Conservation (phyloP, 495 filamentous ascomycete genomes). For the Tetracladium setigerum region DNA sequence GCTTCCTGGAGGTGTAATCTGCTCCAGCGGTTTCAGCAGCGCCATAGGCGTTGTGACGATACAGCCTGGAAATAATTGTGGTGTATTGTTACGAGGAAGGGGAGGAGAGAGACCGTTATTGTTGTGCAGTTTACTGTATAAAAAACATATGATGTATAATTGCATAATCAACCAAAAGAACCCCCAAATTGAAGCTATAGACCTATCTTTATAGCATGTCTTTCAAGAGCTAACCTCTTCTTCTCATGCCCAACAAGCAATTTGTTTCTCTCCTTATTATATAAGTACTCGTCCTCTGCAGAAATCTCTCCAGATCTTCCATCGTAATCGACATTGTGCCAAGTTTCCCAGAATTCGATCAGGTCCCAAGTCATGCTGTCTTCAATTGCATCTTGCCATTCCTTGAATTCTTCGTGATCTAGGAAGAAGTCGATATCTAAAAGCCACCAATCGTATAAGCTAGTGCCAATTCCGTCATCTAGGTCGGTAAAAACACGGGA, state of each 20-base stretch:
- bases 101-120: background rate
- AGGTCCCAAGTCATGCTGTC: slow-evolving; percentile 14
- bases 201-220: slow-evolving; percentile 12
- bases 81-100: background rate
- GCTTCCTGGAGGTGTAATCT: slow-evolving; percentile 15
- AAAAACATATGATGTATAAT: too few relatives aligned
- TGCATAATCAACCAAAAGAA: too few relatives aligned
- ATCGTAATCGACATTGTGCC: slow-evolving; percentile 9
- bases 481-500: slow-evolving; percentile 12
- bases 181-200: slow-evolving; percentile 13
- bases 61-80: too few relatives aligned
- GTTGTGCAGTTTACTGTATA: too few relatives aligned
- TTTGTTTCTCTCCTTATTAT: slow-evolving; percentile 9
- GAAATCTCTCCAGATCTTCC: slow-evolving; percentile 8
- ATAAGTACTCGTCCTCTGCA: slow-evolving; percentile 10
- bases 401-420: slow-evolving; percentile 12
- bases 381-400: slow-evolving; percentile 13
- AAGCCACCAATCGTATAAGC: slow-evolving; percentile 18
- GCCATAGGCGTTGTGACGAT: slow-evolving; percentile 13
- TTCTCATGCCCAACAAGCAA: slow-evolving; percentile 12
- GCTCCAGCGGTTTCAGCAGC: slow-evolving; percentile 13
- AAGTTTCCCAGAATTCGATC: slow-evolving; percentile 13
- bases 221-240: slow-evolving; percentile 10
- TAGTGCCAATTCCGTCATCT: slow-evolving; percentile 14
- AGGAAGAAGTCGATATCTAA: slow-evolving; percentile 16